Conservation (phyloP, 2,329 filamentous ascomycete species). For the Chaetomiaceae sp. region DNA sequence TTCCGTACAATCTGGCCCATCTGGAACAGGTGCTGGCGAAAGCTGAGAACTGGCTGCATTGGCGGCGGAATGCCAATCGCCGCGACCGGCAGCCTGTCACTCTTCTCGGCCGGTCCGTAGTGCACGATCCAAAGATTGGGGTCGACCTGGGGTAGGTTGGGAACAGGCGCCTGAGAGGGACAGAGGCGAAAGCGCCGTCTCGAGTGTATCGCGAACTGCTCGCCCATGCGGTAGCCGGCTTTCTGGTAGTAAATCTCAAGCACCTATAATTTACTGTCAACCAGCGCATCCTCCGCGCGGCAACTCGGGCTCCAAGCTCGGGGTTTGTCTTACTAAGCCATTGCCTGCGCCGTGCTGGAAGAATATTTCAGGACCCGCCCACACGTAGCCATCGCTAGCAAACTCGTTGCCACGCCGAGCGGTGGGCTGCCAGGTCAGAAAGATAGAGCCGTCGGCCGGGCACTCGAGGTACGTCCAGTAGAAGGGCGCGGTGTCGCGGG, state of each 20-base stretch:
- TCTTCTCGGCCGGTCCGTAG: slow-evolving; percentile 71
- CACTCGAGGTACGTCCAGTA: slow-evolving; percentile 88
- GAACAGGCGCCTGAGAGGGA: slow-evolving; percentile 61
- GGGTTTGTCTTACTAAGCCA: slow-evolving; percentile 43
- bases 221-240: slow-evolving; percentile 70
- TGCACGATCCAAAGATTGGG: slow-evolving; percentile 85
- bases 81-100: slow-evolving; percentile 64
- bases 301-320: not conserved
- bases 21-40: slow-evolving; percentile 58
- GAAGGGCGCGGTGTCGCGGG: slow-evolving; percentile 78
- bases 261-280: slow-evolving; percentile 45
- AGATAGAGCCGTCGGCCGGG: slow-evolving; percentile 73
- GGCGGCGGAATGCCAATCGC: slow-evolving; percentile 60
- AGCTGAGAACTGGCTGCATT: slow-evolving; percentile 53
- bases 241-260: slow-evolving; percentile 86
- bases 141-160: slow-evolving; percentile 66
- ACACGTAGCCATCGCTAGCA: slow-evolving; percentile 87
- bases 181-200: slow-evolving; percentile 81
- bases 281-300: not conserved
- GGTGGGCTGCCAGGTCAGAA: slow-evolving; percentile 83
- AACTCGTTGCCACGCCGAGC: slow-evolving; percentile 65
- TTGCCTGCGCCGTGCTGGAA: slow-evolving; percentile 67
- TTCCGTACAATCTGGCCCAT: slow-evolving; percentile 81
- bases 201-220: slow-evolving; percentile 68
- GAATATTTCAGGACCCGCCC: slow-evolving; percentile 73